A percentile compares a stretch with the other conserved stretches of the same genome.
These are phyloP conservation scores for Eucalyptus victrix DNA, from an alignment of 345 rosid species.

Conservation along the genomic window DNA sequence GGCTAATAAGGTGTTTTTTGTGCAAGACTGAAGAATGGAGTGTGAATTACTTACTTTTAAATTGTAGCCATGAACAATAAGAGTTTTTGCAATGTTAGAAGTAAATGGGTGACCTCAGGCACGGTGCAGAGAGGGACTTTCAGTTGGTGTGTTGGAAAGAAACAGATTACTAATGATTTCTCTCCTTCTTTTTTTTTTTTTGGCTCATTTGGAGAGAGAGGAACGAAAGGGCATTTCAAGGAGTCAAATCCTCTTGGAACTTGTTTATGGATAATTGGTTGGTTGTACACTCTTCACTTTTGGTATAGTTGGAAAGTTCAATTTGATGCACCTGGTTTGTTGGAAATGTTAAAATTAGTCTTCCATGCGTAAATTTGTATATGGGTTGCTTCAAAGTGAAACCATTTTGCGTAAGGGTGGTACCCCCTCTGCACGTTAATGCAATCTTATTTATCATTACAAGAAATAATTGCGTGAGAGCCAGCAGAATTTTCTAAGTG, in stretches of 20 bases:
- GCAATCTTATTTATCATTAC: neutral
- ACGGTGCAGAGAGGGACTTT: neutral
- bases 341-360: neutral
- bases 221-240: neutral
- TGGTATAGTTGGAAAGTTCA: neutral
- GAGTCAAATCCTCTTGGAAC: neutral
- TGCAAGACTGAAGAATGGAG: neutral
- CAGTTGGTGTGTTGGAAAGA: neutral
- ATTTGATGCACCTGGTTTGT: neutral
- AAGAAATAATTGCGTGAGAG: neutral
- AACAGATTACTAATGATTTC: neutral
- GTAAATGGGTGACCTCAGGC: neutral
- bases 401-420: neutral
- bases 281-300: neutral
- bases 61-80: neutral
- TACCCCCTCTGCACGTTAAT: neutral
- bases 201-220: neutral
- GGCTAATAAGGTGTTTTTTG: neutral
- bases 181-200: neutral
- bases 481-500: neutral
- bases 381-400: neutral
- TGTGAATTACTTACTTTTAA: neutral
- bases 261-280: neutral
- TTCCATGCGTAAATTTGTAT: neutral
- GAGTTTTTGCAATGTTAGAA: neutral